phyloP scores from a whole-genome alignment of 1,284 basidiomycete species.

The Leucoagaricus sp. region DNA sequence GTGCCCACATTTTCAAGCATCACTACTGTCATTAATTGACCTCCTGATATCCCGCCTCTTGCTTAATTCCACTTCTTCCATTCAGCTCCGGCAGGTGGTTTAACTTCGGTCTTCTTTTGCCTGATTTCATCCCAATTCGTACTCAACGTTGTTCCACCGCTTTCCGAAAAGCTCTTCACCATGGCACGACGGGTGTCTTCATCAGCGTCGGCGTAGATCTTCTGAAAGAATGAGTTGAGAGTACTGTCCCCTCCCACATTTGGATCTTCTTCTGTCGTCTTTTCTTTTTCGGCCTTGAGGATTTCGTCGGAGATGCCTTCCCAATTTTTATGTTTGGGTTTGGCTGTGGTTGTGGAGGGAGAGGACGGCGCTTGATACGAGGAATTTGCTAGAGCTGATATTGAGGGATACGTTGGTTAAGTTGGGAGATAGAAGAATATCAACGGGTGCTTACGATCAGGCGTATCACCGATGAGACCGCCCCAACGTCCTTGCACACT shows the following conservation, averaged over 20 bases:
- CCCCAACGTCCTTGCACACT: conserved; percentile 72
- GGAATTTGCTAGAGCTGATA: conserved; percentile 29
- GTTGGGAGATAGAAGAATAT: neutral
- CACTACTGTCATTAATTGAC: too few relatives aligned
- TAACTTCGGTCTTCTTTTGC: conserved; percentile 68
- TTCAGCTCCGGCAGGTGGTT: conserved; percentile 82
- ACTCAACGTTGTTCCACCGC: conserved; percentile 88
- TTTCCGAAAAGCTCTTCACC: conserved; percentile 95
- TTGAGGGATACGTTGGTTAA: conserved; percentile 13
- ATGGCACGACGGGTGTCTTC: conserved; percentile 89
- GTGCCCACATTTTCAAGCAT: too few relatives aligned
- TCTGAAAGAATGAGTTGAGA: conserved; percentile 80
- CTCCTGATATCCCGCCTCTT: too few relatives aligned
- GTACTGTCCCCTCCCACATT: conserved; percentile 82
- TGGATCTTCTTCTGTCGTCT: conserved; percentile 68
- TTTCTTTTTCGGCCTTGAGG: conserved; percentile 63
- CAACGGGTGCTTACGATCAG: conserved; percentile 59
- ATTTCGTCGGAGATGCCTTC: conserved; percentile 75
- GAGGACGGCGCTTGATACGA: conserved; percentile 27
- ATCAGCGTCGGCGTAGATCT: conserved; percentile 85
- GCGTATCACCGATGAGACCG: conserved; percentile 67
- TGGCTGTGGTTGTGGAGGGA: conserved; percentile 31
- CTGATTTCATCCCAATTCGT: conserved; percentile 92
- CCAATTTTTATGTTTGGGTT: conserved; percentile 73
- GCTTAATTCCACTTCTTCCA: conserved; percentile 77